Conservation (phyloP, 768 basidiomycete species). For the Serendipita sp. region DNA sequence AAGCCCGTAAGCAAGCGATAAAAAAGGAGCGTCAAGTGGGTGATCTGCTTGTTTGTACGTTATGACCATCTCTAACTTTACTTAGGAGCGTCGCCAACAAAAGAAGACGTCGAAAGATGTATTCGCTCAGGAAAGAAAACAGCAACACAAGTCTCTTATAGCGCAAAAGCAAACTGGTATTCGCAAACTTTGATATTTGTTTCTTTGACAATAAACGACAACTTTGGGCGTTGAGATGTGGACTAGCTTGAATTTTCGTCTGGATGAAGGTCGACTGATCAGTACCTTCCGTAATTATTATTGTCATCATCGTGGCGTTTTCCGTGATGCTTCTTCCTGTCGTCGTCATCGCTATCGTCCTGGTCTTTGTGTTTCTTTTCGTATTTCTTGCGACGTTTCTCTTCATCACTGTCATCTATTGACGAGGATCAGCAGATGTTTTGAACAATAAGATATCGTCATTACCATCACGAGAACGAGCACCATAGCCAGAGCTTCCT, state of each 20-base stretch:
- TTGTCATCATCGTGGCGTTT: too few species aligned
- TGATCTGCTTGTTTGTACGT: not conserved
- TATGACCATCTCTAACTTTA: slow-evolving; percentile 2
- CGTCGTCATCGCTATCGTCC: slow-evolving; percentile 19
- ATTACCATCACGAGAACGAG: not conserved
- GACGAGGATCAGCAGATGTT: not conserved
- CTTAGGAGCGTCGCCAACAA: slow-evolving; percentile 33
- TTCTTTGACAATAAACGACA: not conserved
- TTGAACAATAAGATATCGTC: not conserved
- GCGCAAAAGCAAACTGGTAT: slow-evolving; percentile 31
- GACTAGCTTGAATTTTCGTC: not conserved
- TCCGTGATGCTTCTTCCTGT: not conserved
- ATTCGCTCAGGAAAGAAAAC: slow-evolving; percentile 46
- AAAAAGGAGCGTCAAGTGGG: slow-evolving; percentile 43
- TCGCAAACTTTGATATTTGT: slow-evolving; percentile 26
- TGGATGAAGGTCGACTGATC: not conserved
- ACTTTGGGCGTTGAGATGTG: not conserved
- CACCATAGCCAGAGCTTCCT: not conserved
- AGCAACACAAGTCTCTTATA: slow-evolving; percentile 34
- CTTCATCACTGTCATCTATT: slow-evolving; percentile 26
- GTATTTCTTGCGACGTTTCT: not conserved
- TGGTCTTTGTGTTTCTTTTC: slow-evolving; percentile 16
- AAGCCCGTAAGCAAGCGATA: slow-evolving; percentile 48
- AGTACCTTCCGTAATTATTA: slow-evolving; percentile 42
- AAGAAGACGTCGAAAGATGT: slow-evolving; percentile 52